Evolutionary conservation across 257 asterid genomes (phyloP), one percentile per base, ranked within the genome.

Genomic region (Solanum chmielewskii): DNA sequence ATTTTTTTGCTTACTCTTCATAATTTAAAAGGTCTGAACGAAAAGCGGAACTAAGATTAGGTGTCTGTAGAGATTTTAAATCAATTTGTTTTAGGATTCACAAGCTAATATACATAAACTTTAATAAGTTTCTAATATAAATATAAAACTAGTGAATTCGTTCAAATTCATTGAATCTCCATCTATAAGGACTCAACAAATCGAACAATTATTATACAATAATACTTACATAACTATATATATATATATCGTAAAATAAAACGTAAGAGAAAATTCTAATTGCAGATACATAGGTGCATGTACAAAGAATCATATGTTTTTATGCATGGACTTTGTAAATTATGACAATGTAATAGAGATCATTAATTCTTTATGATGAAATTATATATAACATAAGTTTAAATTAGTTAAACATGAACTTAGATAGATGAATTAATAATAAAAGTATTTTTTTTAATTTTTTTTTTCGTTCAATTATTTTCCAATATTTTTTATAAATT

Each of bases 61-160:
- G 1, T 37, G 7, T 37, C 2, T 6, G 6, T 37, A 0, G 39
- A 37, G 7, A 0, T 37, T 37, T 6, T 5, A 37, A 37, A 5
- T 37, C 7, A 37, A 37, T 37, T 37, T 37, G 0, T 37, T 6
- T 37, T 1, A 6, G 7, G 2, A 0, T 37, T 37, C 39, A 37
- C 7, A 1, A 37, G 2, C 0, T 37, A 37, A 37, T 37, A 35
- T 35, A 35, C 2, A 37, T 37, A 5, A 37, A 37, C 7, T 37
- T 5, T 37, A 5, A 37, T 37, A 5, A 37, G 7, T 37, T 37
- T 37, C 39, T 35, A 37, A 37, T 37, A 37, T 5, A 37, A 37
- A 37, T 5, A 37, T 37, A 6, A 37, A 37, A 1, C 7, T 37
- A 37, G 7, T 37, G 39, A 1, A 5, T 37, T 37, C 39, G 7